Percentiles rank a stretch among this genome's conserved stretches.
Conservation (phyloP, 192 early-diverging fungal species). For the Coemansia sp. region DNA sequence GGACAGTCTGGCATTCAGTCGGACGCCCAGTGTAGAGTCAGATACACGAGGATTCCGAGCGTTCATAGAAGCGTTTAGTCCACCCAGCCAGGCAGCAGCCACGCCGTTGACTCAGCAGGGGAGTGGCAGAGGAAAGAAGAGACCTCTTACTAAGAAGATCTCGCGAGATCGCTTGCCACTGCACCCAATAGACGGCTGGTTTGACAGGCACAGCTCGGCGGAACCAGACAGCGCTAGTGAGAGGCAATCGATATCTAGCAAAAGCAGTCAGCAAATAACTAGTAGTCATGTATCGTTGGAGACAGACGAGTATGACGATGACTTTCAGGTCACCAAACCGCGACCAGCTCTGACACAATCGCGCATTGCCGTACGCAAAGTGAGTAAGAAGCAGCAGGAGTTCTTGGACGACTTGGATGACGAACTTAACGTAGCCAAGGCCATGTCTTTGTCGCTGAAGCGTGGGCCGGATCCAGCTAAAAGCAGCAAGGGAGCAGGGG, state of each 20-base stretch:
- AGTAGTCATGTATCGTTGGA: constrained; percentile 10
- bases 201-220: constrained; percentile 9
- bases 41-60: background rate
- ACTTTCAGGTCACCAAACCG: constrained; percentile 31
- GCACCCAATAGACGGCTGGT: constrained; percentile 21
- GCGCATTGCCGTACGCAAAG: constrained; percentile 13
- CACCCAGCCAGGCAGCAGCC: background rate
- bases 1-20: background rate
- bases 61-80: background rate
- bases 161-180: background rate
- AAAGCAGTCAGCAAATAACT: background rate
- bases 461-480: constrained; percentile 9
- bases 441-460: constrained; percentile 41
- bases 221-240: background rate
- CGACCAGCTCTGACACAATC: constrained; percentile 30
- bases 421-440: constrained; percentile 49
- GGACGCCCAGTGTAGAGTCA: background rate
- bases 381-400: constrained; percentile 23
- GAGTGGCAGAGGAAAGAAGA: constrained; percentile 2
- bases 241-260: background rate
- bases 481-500: background rate
- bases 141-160: background rate
- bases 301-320: constrained; percentile 26
- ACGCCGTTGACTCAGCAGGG: constrained; percentile 4
- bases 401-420: constrained; percentile 45